Evolutionary conservation across 2,329 filamentous ascomycete genomes (phyloP), one percentile per base, ranked within the genome.

Genomic region (Alternaria sp.): DNA sequence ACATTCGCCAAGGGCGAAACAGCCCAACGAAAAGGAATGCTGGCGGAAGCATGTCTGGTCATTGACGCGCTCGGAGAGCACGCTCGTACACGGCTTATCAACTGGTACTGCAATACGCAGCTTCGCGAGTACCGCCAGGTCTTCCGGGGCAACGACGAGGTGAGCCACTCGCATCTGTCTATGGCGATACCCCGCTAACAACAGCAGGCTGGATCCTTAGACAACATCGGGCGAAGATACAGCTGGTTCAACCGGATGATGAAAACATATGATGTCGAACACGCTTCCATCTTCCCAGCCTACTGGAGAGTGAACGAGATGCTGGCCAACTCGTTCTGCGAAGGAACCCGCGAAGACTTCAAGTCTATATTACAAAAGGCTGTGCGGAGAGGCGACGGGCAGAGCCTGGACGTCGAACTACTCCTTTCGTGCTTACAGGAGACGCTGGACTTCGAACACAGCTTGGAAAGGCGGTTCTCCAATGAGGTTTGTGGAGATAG

Each of bases 91-190:
- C 86, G 96, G 50, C 83, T 99, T 43, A 87, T 97, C 75, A 96
- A 92, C 11, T 99, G 96, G 96, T 99, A 99, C 79, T 93, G 97
- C 82, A 99, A 99, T 77, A 97, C 96, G 3, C 93, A 97, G 82
- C 84, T 99, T 69, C 88, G 96, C 53, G 96, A 99, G 82, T 99
- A 99, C 77, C 88, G 96, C 56, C 93, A 97, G 75, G 93, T 99
- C 0, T 99, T 99, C 80, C 88, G 94, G 44, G 95, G 95, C 40
- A 98, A 96, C 74, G 96, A 99, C 77, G 96, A 99, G 69, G 80
- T 81, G 46, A 10, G 67, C 61, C 40, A 53, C 60, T 61, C 57
- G 45, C 15, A 28, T 52, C 40, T 6, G 5, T 21, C 5, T 3
- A 32, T 32, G 25, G 21, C 6, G 50, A 40, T 52, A 43, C 17